phyloP scores from a whole-genome alignment of 192 early-diverging fungal species.

The Lobulomyces angularis region DNA sequence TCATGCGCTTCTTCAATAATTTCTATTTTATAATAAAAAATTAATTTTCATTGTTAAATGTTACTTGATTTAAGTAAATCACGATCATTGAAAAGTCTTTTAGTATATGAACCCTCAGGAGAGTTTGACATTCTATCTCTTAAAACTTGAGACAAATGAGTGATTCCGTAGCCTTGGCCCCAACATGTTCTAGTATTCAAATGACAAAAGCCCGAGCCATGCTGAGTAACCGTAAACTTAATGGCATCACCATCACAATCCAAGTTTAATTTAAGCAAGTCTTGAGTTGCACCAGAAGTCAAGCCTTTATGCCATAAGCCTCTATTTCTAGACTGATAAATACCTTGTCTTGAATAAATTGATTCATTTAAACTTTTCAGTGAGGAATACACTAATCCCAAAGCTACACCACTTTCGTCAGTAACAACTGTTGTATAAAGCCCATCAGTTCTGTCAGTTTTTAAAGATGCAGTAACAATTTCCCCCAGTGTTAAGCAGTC shows the following conservation, averaged over 20 bases:
- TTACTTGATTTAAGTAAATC: slow-evolving; percentile 69
- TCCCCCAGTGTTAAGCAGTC: slow-evolving; percentile 37
- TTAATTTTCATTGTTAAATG: too few species aligned
- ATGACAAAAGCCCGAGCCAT: slow-evolving; percentile 88
- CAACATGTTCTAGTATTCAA: slow-evolving; percentile 84
- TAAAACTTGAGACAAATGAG: slow-evolving; percentile 56
- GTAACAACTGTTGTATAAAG: slow-evolving; percentile 86
- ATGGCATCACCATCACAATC: slow-evolving; percentile 91
- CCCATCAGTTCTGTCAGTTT: slow-evolving; percentile 81
- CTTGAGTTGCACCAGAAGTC: slow-evolving; percentile 90
- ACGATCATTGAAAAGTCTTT: slow-evolving; percentile 72
- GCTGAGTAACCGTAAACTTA: slow-evolving; percentile 74
- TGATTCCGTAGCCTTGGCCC: slow-evolving; percentile 64
- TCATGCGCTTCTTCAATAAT: slow-evolving; percentile 94
- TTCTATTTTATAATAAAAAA: too few species aligned
- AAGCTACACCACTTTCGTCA: slow-evolving; percentile 72
- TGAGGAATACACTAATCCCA: slow-evolving; percentile 91
- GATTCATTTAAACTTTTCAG: slow-evolving; percentile 68
- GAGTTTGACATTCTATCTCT: slow-evolving; percentile 55
- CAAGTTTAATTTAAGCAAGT: slow-evolving; percentile 55
- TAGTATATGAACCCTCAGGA: slow-evolving; percentile 84
- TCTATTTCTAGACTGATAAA: slow-evolving; percentile 78
- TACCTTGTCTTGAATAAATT: slow-evolving; percentile 64
- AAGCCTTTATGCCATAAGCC: slow-evolving; percentile 95
- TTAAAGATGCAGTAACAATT: slow-evolving; percentile 39